Evolutionary conservation across 768 basidiomycete species (phyloP), one percentile per base, ranked within the genome.

Genomic region (Mycena rosella): DNA sequence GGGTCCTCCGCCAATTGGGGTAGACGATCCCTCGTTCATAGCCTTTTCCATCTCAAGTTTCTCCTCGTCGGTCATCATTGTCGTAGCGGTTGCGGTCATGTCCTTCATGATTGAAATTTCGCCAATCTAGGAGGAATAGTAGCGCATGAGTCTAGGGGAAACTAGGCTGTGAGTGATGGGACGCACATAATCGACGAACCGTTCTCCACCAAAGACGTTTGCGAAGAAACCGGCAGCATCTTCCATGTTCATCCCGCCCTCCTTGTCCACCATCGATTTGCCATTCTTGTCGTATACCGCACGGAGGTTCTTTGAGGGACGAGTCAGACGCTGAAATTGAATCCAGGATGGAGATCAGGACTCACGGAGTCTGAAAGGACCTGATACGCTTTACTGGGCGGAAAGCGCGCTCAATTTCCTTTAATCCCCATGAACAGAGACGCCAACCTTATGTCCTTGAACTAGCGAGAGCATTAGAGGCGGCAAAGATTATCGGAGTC

Each of bases 101-200:
- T 94, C 95, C 76, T 96, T 98, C 89, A 98, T 95, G 42, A 98
- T 85, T 8, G 93, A 91, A 60, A 99, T 96, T 82, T 98, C 97
- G 64, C 97, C 97, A 68, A 99, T 97, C 96, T 98, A 55, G 5
- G 15, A 15, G 49, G 78, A 20, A 47, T 30, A 30, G 7, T 22
- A 32, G 49, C 22, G 56, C 26, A 55, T 44, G 44, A 29, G 49
- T 38, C 26, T 52, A 32, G 20, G 53, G 8, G 36, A 18, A 32
- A 62, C 40, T 8, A 60, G 14, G n/a, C 49, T 42, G 51, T 52
- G 13, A 22, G 30, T 17, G 40, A 38, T 55, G 36, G 17, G 29
- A 85, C 95, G 78, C 78, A 96, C 95, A 75, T 95, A 96, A 77
- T 96, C 95, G 64, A 84, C 80, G 77, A 98, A 98, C 27, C 93